Evolutionary conservation across 129 eudicot genomes (phyloP), one percentile per base, ranked within the genome.

Genomic region (Arctium lappa): DNA sequence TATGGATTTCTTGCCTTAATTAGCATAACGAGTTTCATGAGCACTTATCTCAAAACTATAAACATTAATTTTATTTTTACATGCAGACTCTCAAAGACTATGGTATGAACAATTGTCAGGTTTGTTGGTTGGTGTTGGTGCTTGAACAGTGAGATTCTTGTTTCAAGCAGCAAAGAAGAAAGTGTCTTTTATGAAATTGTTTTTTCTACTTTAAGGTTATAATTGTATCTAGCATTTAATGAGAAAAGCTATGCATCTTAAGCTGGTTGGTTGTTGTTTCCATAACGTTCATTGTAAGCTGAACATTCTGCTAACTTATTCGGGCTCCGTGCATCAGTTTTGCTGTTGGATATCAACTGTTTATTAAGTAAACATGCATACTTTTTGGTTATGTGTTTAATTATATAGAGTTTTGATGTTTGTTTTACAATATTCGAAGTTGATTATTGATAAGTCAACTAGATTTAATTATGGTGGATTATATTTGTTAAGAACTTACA

Each of bases 301-400:
- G 3, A 50, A 37, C 2, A 1, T 10, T 31, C 39, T 70, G 63
- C 50, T 73, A 38, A 30, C 66, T 80, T 80, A 29, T 81, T 8
- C 70, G 93, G 99, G 97, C 99, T 71, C 99, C 99, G 8, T 95
- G 99, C 94, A 95, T 95, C 79, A 89, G 93, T 16, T 95, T 95
- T 90, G 99, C 98, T n/a, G 94, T 95, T 82, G 99, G 98, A 76
- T 95, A 22, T 22, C 27, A 22, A 22, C 27, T 22, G 27, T 22
- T 22, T 22, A 22, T 22, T 22, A 22, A 22, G 27, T 22, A 22
- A 22, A 22, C 27, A 22, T 22, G 27, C 27, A 22, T 22, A 22
- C 27, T 22, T 22, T 22, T 22, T 22, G 27, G 27, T 22, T 22
- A 22, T 22, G 27, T 22, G 27, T 22, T 22, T 22, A 22, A 22